These are phyloP conservation scores for Citropsis articulata DNA, from an alignment of 345 rosid genomes.

Conservation along the genomic window DNA sequence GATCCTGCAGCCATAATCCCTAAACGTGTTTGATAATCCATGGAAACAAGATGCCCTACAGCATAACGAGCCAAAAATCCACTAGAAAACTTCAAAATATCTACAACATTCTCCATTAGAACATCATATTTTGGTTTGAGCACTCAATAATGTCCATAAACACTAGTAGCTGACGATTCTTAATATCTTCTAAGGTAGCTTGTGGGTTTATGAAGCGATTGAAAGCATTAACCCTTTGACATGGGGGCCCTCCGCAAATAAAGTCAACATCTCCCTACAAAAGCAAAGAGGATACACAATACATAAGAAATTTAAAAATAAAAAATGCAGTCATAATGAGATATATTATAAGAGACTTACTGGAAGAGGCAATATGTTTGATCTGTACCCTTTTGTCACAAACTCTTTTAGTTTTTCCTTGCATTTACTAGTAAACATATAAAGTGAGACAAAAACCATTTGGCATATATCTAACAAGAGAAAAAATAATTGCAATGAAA, in stretches of 20 bases:
- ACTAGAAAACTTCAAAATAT: conserved; percentile 35
- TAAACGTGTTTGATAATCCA: conserved; percentile 45
- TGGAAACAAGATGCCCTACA: conserved; percentile 37
- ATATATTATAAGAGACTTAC: conserved; percentile 15
- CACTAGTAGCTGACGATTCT: conserved; percentile 31
- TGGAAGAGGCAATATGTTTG: conserved; percentile 40
- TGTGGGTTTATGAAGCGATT: conserved; percentile 33
- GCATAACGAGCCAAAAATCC: conserved; percentile 42
- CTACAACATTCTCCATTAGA: conserved; percentile 57
- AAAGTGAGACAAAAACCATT: neutral
- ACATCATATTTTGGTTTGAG: conserved; percentile 46
- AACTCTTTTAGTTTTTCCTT: conserved; percentile 30
- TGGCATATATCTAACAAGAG: neutral
- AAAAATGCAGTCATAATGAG: neutral
- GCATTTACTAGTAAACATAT: conserved; percentile 21
- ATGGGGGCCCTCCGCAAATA: conserved; percentile 46
- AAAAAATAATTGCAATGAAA: neutral
- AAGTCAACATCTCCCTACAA: conserved; percentile 34
- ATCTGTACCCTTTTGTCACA: conserved; percentile 28
- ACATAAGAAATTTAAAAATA: neutral
- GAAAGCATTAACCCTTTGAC: conserved; percentile 43
- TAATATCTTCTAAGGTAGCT: conserved; percentile 32
- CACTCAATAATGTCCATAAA: conserved; percentile 35
- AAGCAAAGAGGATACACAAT: neutral
- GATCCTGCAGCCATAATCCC: conserved; percentile 49